phyloP scores from a whole-genome alignment of 192 early-diverging fungal genomes.

The Dimargaris cristalligena region DNA sequence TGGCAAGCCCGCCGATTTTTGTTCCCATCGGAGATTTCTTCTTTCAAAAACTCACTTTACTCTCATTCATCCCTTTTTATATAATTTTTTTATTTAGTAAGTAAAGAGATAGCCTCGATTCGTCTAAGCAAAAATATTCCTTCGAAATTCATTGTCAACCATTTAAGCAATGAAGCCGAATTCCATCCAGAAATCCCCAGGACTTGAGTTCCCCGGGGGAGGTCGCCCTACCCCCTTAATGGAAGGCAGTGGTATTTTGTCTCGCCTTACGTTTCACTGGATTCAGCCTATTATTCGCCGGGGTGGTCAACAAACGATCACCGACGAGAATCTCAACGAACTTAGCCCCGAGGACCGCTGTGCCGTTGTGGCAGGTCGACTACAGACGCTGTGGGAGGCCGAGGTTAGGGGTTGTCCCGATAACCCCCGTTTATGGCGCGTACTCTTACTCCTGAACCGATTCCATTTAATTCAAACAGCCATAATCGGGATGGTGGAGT shows the following conservation, averaged over 20 bases:
- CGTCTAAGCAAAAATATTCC: too few relatives aligned
- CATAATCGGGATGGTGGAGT: not conserved
- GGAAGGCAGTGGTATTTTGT: not conserved
- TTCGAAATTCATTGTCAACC: too few relatives aligned
- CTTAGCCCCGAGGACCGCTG: not conserved
- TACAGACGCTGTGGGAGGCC: not conserved
- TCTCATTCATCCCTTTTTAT: too few relatives aligned
- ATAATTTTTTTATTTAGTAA: too few relatives aligned
- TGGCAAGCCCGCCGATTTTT: too few relatives aligned
- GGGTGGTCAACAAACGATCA: not conserved
- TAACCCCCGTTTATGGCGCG: not conserved
- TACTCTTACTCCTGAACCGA: not conserved
- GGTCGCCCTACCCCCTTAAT: not conserved
- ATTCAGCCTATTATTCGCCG: slow-evolving; percentile 1
- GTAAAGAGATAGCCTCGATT: too few relatives aligned
- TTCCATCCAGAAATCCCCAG: too few relatives aligned
- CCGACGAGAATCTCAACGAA: slow-evolving; percentile 8
- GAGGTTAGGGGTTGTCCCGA: not conserved
- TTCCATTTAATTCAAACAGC: not conserved
- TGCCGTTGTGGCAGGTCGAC: not conserved
- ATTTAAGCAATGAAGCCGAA: too few relatives aligned
- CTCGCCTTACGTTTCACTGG: slow-evolving; percentile 4
- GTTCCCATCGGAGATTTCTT: too few relatives aligned
- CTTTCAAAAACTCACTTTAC: too few relatives aligned
- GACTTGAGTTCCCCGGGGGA: too few relatives aligned